Base-by-base conservation (phyloP, 129 eudicot genomes). In the Escallonia rubra region DNA sequence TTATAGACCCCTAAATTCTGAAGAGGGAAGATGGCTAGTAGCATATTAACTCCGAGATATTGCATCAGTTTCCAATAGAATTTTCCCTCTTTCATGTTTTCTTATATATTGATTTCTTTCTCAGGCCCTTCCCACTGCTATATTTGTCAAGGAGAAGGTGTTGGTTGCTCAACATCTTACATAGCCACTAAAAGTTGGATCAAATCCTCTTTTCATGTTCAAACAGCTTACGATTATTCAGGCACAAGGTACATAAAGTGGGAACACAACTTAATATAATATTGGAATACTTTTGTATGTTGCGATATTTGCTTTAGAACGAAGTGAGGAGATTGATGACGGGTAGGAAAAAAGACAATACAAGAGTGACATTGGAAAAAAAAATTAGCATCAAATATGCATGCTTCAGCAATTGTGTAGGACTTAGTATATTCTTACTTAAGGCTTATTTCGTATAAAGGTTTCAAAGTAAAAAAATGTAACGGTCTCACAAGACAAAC, bases 91-190 rank as follows among this genome's bases (percentile, higher is more conserved):
- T 47, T 64, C 15, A 7, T 46, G 43, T 46, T 64, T 46, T 64
- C 57, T 50, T 23, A 11, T 10, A 50, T n/a, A 66, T 49, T 66
- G 10, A 11, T 41, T 8, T 9, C 11, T 34, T 54, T 64, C 69
- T 70, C 74, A 72, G 89, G 84, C 57, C 76, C 83, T 76, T 79
- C 80, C 52, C 74, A 73, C 77, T 88, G 96, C 65, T 75, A 65
- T 16, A 7, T 16, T 23, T 82, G 91, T 85, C 83, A 79, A 65
- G 78, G 72, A 51, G 96, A 85, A 64, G 85, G 84, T 68, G 41
- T 72, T 78, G 75, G 86, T 66, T 88, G 91, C 77, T 85, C 89
- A 7, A 82, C 85, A 38, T 87, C 95, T 0, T 74, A 71, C 77
- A 86, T 84, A 67, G 74, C 66, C 65, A 70, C 71, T 58, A 61